Evolutionary conservation across 345 rosid species (phyloP), one percentile per base, ranked within the genome.

Genomic region (Clausena lansium): DNA sequence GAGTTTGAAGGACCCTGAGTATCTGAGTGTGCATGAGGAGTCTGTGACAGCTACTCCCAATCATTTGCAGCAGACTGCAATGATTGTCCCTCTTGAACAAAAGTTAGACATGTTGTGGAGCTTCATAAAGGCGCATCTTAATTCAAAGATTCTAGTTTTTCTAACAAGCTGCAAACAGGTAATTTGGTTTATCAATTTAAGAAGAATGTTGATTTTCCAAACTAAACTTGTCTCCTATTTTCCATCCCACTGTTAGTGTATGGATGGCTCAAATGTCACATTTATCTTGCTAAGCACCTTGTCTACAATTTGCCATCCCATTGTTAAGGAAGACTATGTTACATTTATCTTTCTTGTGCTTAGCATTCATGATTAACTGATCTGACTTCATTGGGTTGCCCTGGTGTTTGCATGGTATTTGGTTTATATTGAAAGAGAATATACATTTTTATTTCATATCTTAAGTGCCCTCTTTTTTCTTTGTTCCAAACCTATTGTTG

Each of bases 81-180:
- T 93, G 85, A 79, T 87, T 76, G 98, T 96, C 76, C 95, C 97
- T 10, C 90, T 96, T 73, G 97, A 96, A 69, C 87, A 94, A 71
- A 96, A 96, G 86, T 81, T 96, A 70, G 97, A 94, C 80, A 87
- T 92, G 94, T 77, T 95, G 70, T 95, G 97, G 97, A 93, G 97
- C 85, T 95, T 93, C 86, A 87, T 93, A 75, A 96, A 87, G 81
- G 81, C 93, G 9, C 99, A 94, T 84, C 88, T 92, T 9, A 87
- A 86, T 72, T 90, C 93, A 41, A 88, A 88, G 85, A 92, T 90
- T 81, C 97, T 95, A 24, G 97, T 95, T 76, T 95, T 95, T 74
- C 94, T 96, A 73, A 89, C 99, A 61, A 96, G 92, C 83, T 90
- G 92, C 83, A 96, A 96, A 84, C 97, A 94, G 97, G 99, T 95